Base-by-base conservation (phyloP, 108 stramenopile genomes). In the Skeletonema menzelii region DNA sequence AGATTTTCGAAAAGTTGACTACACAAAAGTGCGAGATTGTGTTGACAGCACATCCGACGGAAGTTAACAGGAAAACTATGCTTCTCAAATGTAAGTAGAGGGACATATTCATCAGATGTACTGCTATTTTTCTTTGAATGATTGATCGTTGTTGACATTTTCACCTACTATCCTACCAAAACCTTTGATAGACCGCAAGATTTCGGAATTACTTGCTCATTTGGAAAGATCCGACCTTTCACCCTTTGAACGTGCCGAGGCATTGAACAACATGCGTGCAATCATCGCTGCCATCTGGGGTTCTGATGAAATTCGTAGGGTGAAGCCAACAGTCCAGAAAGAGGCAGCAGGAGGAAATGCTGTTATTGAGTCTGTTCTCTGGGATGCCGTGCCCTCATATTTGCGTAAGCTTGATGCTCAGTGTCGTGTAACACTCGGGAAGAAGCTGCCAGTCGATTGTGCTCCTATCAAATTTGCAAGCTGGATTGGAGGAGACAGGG, bases 401-500 rank as follows among this genome's bases (percentile, higher is more conserved):
- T 82, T 99, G 10, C 88, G 98, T 63, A 97, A 97, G 63, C 83
- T 99, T 19, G 92, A 97, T 75, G 91, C 91, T 4, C 92, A 93
- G 66, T 88, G 93, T 30, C 71, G 70, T n/a, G 59, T 82, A 32
- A 79, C 86, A 2, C 75, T 97, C 31, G 94, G 91, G 13, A 86
- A 79, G 59, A 66, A 80, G 30, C 83, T 98, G 14, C 98, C 98
- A 8, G 80, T 97, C 8, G 91, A 95, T 42, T 80, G 70, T 4
- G 82, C 90, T 5, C 98, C 98, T 5, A 86, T 99, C 60, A 84
- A 88, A 30, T 97, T 99, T 70, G 96, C 95, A 5, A 92, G 92
- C 8, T 98, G 97, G 97, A 98, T 98, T 80, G 96, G 96, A 20
- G 96, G 96, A 24, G 96, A 98, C 69, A 88, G 97, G 8, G 97